Conservation (phyloP, 352 stramenopile species). For the Pythium utonaiense region DNA sequence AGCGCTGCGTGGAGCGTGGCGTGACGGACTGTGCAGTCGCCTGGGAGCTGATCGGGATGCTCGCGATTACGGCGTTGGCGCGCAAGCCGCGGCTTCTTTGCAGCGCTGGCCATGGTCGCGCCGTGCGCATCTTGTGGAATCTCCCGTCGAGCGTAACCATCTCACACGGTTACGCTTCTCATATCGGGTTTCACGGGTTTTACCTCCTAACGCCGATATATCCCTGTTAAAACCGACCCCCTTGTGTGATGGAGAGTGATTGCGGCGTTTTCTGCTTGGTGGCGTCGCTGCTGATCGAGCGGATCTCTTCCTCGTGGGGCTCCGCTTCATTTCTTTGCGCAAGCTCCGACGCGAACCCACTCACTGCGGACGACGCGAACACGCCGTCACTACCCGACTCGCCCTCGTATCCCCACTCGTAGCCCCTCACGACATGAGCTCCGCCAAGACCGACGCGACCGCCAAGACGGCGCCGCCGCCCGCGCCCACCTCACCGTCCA, state of each 20-base stretch:
- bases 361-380: background rate
- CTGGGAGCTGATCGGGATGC: background rate
- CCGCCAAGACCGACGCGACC: conserved; percentile 2
- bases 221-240: conserved; percentile 4
- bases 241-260: background rate
- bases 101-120: background rate
- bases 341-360: conserved; percentile 3
- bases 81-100: background rate
- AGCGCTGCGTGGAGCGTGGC: background rate
- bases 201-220: background rate
- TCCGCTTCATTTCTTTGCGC: conserved; percentile 26
- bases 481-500: conserved; percentile 18
- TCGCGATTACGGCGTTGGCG: background rate
- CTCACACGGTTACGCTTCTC: background rate
- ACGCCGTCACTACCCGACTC: conserved; percentile 11
- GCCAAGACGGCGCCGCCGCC: background rate
- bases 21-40: background rate
- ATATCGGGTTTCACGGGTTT: background rate
- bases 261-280: conserved; percentile 24
- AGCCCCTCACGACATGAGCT: conserved; percentile 9
- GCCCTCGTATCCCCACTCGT: background rate
- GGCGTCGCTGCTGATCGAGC: too few species aligned
- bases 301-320: conserved; percentile 12
- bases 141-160: background rate
- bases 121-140: background rate